phyloP scores from a whole-genome alignment of 805 yeast species.

The Wickerhamomyces chaumierensis region DNA sequence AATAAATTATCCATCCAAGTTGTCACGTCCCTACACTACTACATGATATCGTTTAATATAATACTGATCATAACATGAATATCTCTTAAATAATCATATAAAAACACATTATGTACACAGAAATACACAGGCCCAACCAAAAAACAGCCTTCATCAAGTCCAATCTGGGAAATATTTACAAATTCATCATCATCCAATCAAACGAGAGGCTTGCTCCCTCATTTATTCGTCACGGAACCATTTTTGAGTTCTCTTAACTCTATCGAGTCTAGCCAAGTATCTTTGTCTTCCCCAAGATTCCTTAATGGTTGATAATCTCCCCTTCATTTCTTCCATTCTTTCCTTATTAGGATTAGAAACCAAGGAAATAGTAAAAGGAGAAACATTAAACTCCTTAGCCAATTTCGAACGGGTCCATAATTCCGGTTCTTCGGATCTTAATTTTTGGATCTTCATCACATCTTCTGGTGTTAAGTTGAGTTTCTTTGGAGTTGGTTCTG shows the following conservation, averaged over 20 bases:
- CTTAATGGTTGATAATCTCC: constrained; percentile 33
- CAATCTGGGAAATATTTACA: too few species aligned
- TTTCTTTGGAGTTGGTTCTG: constrained; percentile 26
- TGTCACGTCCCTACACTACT: too few species aligned
- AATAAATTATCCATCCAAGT: too few species aligned
- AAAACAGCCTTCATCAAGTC: too few species aligned
- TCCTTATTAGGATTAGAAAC: constrained; percentile 34
- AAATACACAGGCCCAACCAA: too few species aligned
- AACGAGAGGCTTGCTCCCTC: too few species aligned
- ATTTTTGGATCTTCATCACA: constrained; percentile 41
- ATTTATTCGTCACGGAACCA: constrained; percentile 43
- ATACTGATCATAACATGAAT: too few species aligned
- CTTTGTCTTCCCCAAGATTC: constrained; percentile 38
- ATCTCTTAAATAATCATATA: too few species aligned
- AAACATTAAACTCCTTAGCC: constrained; percentile 46
- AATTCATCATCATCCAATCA: too few species aligned
- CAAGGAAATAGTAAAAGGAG: constrained; percentile 41
- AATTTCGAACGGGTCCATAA: constrained; percentile 52
- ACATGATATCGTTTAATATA: too few species aligned
- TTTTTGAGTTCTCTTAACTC: constrained; percentile 42
- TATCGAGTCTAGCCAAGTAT: constrained; percentile 39
- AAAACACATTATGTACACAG: too few species aligned
- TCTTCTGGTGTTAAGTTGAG: constrained; percentile 49
- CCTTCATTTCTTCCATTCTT: constrained; percentile 32
- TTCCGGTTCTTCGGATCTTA: constrained; percentile 48